phyloP scores from a whole-genome alignment of 1,284 basidiomycete genomes.

The Ceratobasidium sp. region DNA sequence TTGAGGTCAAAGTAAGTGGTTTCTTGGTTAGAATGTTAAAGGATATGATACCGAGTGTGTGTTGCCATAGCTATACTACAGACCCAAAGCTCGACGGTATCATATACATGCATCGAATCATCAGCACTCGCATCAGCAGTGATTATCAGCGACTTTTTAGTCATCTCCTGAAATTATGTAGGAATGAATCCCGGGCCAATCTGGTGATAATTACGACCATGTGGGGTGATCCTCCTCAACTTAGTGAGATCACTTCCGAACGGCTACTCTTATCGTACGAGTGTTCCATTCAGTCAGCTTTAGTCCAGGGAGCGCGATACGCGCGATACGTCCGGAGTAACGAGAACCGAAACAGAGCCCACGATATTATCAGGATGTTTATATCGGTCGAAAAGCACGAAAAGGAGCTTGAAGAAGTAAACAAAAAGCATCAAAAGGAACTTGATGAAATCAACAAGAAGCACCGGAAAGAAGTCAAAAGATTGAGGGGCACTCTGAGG shows the following conservation, averaged over 20 bases:
- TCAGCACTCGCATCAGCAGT: constrained; percentile 63
- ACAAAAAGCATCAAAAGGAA: neutral
- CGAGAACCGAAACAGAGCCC: neutral
- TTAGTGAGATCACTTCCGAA: constrained; percentile 48
- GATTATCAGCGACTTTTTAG: constrained; percentile 63
- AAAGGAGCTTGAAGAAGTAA: neutral
- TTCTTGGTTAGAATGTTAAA: neutral
- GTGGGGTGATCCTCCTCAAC: constrained; percentile 53
- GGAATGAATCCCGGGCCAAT: constrained; percentile 60
- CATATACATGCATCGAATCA: constrained; percentile 67
- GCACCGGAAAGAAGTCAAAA: neutral
- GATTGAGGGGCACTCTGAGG: neutral
- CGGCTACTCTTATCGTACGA: constrained; percentile 50
- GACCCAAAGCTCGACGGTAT: constrained; percentile 59
- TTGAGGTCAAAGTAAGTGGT: constrained; percentile 47
- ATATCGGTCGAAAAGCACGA: neutral
- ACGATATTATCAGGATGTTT: neutral
- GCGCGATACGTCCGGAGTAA: neutral
- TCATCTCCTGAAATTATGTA: constrained; percentile 64
- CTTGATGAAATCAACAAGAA: neutral
- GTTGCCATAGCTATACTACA: constrained; percentile 11
- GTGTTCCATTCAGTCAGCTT: neutral
- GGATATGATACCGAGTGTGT: neutral
- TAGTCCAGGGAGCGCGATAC: constrained; percentile 2
- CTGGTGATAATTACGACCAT: constrained; percentile 64